Conservation (phyloP, 306 rosid genomes). For the Pterocarpus santalinus region DNA sequence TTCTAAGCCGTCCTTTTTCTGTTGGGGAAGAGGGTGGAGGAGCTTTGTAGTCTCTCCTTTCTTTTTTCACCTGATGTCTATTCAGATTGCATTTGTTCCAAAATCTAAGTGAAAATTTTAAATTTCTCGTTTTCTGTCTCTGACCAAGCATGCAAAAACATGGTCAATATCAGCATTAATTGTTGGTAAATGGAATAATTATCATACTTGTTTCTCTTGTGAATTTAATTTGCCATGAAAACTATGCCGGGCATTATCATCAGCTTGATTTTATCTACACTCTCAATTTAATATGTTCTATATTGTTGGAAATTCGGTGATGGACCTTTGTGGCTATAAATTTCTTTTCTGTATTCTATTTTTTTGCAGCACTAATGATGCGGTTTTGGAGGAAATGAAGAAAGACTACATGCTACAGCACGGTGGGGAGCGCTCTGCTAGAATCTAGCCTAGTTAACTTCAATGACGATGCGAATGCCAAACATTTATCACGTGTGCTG, state of each 20-base stretch:
- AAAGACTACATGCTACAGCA: conserved; percentile 72
- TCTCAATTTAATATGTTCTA: conserved; percentile 1
- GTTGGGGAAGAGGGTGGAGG: not conserved
- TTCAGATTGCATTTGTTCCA: conserved; percentile 14
- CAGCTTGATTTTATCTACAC: conserved; percentile 3
- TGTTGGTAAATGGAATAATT: not conserved
- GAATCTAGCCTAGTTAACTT: conserved; percentile 43
- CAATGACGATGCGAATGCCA: conserved; percentile 4
- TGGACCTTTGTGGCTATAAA: conserved; percentile 13
- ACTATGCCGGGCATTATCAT: not conserved
- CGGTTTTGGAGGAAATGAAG: conserved; percentile 85
- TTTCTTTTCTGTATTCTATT: not conserved
- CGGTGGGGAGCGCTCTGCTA: conserved; percentile 52
- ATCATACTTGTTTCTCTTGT: conserved; percentile 2
- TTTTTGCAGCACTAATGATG: conserved; percentile 76
- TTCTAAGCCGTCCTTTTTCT: not conserved
- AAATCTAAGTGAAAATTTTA: not conserved
- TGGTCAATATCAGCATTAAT: not conserved
- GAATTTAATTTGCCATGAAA: not conserved
- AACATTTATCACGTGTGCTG: conserved; percentile 9
- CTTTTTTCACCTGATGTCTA: not conserved
- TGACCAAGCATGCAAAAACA: not conserved
- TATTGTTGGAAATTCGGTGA: conserved; percentile 1
- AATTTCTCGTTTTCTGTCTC: not conserved
- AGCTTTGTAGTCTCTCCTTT: not conserved